These are phyloP conservation scores for Boletus pseudopeckii DNA, from an alignment of 768 basidiomycete species.

Conservation along the genomic window DNA sequence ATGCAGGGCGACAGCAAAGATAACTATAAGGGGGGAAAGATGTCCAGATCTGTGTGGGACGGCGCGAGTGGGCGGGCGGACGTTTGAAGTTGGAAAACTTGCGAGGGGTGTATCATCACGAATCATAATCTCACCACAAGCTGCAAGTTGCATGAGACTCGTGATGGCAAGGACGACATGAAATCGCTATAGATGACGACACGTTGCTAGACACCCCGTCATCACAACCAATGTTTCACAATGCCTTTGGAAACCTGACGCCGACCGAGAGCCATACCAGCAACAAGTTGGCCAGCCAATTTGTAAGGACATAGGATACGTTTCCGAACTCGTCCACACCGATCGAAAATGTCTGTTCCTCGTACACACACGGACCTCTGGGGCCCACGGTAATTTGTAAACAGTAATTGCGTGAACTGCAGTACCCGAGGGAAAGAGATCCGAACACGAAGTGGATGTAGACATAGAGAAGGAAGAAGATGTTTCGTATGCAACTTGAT, in stretches of 20 bases:
- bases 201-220: constrained; percentile 21
- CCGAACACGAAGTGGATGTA: too few relatives aligned
- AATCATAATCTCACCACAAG: too few relatives aligned
- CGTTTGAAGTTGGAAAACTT: too few relatives aligned
- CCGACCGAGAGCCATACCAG: constrained; percentile 11
- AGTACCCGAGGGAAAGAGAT: constrained; percentile 24
- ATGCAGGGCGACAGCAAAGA: constrained; percentile 26
- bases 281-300: constrained; percentile 26
- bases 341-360: constrained; percentile 29
- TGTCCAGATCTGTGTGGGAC: constrained; percentile 26
- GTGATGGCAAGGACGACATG: constrained; percentile 15
- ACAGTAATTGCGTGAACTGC: constrained; percentile 29
- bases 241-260: neutral
- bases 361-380: constrained; percentile 23
- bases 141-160: too few relatives aligned
- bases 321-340: constrained; percentile 22
- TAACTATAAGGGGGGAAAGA: constrained; percentile 21
- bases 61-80: too few relatives aligned
- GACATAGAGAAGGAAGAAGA: too few relatives aligned
- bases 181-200: constrained; percentile 25
- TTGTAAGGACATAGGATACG: constrained; percentile 26
- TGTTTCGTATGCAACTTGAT: too few relatives aligned
- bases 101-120: too few relatives aligned
- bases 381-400: constrained; percentile 26
- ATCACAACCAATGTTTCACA: neutral